Evolutionary conservation across 768 basidiomycete species (phyloP).

Genomic region (Termitomyces sp.): DNA sequence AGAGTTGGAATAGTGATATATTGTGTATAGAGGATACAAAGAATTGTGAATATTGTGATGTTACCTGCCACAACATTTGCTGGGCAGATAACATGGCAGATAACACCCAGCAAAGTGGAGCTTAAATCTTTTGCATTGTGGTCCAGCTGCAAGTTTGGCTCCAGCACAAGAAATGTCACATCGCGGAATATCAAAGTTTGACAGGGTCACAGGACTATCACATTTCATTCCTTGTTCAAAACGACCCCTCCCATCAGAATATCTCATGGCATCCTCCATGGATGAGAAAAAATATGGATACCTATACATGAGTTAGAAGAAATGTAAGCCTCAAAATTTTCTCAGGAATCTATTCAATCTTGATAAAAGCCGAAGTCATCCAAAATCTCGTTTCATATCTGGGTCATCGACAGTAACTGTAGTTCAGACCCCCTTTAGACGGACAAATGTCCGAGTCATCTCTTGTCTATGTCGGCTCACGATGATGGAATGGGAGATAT

Average conservation of each 20-base stretch:
- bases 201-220: too few species aligned
- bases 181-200: too few species aligned
- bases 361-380: background rate
- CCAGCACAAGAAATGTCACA: too few species aligned
- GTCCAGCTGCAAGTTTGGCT: too few species aligned
- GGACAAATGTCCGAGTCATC: too few species aligned
- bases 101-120: background rate
- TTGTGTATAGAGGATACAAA: too few species aligned
- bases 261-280: background rate
- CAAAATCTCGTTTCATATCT: background rate
- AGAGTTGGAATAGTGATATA: background rate
- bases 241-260: background rate
- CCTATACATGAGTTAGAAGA: background rate
- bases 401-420: too few species aligned
- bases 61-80: background rate
- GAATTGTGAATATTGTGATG: background rate
- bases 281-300: background rate
- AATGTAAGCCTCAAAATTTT: background rate
- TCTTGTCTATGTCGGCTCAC: background rate
- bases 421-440: too few species aligned
- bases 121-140: too few species aligned
- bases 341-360: background rate
- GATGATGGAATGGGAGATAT: too few species aligned
- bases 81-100: background rate
- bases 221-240: too few species aligned